Percentiles rank a stretch among this genome's conserved stretches.
Evolutionary conservation across 805 yeast genomes (phyloP).

Genomic region (Barnettozyma sp.): DNA sequence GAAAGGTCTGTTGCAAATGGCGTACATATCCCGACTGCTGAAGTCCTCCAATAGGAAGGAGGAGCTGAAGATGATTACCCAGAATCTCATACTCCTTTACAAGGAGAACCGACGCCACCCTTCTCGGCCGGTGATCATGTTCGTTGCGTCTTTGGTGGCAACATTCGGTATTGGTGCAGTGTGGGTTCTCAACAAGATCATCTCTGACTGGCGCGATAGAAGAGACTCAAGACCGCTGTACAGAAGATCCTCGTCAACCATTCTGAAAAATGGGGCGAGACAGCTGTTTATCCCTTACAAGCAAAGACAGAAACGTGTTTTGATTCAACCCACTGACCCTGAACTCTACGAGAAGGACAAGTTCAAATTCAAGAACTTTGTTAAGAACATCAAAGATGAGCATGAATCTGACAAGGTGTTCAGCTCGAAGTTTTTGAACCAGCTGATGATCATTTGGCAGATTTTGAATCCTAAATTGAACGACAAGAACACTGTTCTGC

Average conservation of each 20-base stretch:
- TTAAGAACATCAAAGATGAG: conserved; percentile 19
- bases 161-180: conserved; percentile 19
- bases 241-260: conserved; percentile 24
- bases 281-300: conserved; percentile 26
- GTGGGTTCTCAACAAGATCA: conserved; percentile 20
- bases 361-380: conserved; percentile 24
- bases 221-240: conserved; percentile 24
- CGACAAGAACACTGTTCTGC: conserved; percentile 58
- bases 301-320: conserved; percentile 22
- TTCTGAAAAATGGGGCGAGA: conserved; percentile 26
- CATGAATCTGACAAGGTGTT: conserved; percentile 26
- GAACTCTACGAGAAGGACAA: conserved; percentile 24
- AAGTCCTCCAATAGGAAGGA: conserved; percentile 16
- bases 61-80: conserved; percentile 19
- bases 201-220: conserved; percentile 24
- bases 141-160: conserved; percentile 21
- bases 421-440: conserved; percentile 63
- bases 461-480: conserved; percentile 72
- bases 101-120: conserved; percentile 23
- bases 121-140: conserved; percentile 24
- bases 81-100: conserved; percentile 22
- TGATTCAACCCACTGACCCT: conserved; percentile 25
- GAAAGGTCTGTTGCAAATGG: too few species aligned
- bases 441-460: conserved; percentile 68
- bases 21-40: conserved; percentile 15